Conservation (phyloP, 768 basidiomycete genomes). For the Rhodotorula sphaerocarpa region DNA sequence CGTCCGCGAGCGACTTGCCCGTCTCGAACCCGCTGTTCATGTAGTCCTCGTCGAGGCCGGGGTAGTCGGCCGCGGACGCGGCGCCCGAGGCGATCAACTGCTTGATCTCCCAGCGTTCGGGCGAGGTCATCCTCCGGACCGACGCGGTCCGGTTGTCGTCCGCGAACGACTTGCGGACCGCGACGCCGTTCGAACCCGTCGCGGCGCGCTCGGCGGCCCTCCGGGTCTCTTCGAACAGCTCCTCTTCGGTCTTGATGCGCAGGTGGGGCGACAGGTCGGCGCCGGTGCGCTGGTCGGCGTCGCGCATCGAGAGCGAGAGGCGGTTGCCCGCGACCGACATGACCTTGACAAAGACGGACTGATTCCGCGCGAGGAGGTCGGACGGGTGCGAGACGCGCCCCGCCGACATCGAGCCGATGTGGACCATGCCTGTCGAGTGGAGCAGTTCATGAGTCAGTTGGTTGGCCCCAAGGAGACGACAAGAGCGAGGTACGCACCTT, state of each 20-base stretch:
- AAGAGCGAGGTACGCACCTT: conserved; percentile 57
- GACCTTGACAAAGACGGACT: conserved; percentile 88
- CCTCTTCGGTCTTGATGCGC: conserved; percentile 85
- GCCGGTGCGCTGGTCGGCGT: conserved; percentile 85
- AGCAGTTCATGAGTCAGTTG: not conserved
- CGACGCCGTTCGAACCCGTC: conserved; percentile 79
- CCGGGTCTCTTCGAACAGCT: conserved; percentile 71
- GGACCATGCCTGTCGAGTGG: conserved; percentile 74
- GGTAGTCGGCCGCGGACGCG: conserved; percentile 84
- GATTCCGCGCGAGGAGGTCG: conserved; percentile 75
- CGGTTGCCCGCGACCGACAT: conserved; percentile 80
- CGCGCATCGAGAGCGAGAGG: conserved; percentile 88
- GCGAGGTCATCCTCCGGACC: conserved; percentile 83
- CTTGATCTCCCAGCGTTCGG: conserved; percentile 99
- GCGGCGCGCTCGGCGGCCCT: conserved; percentile 55
- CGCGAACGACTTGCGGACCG: conserved; percentile 48
- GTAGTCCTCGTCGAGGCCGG: conserved; percentile 60
- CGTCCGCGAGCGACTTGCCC: conserved; percentile 54
- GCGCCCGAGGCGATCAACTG: conserved; percentile 94
- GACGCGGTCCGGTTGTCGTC: conserved; percentile 55
- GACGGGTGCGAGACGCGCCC: conserved; percentile 71
- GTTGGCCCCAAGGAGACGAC: not conserved
- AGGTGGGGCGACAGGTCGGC: conserved; percentile 90
- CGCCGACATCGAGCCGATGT: conserved; percentile 86
- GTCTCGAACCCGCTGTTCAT: conserved; percentile 39